Evolutionary conservation across 306 rosid species (phyloP).

Genomic region (Hippophae rhamnoides): DNA sequence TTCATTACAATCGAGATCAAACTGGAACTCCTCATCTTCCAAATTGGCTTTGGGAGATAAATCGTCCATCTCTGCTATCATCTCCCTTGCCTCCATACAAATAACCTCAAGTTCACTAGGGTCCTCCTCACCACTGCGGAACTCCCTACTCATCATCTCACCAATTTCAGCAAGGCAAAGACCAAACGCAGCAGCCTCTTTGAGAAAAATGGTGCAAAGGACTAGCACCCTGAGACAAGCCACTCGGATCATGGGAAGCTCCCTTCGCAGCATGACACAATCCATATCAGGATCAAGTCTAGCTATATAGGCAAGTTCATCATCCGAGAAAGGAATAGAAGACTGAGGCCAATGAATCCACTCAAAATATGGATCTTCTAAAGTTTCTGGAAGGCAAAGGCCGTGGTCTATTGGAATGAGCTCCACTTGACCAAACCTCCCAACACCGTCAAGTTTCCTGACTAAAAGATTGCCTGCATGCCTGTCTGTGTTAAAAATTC

Average conservation of each 20-base stretch:
- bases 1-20: slow-evolving; percentile 69
- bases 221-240: slow-evolving; percentile 83
- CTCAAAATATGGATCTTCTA: slow-evolving; percentile 97
- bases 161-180: slow-evolving; percentile 93
- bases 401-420: slow-evolving; percentile 96
- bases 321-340: slow-evolving; percentile 88
- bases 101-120: slow-evolving; percentile 93
- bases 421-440: slow-evolving; percentile 84
- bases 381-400: slow-evolving; percentile 83
- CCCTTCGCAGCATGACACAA: slow-evolving; percentile 65
- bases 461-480: slow-evolving; percentile 96
- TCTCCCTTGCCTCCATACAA: slow-evolving; percentile 74
- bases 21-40: slow-evolving; percentile 46
- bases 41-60: slow-evolving; percentile 45
- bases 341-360: slow-evolving; percentile 99
- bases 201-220: slow-evolving; percentile 84
- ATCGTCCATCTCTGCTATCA: slow-evolving; percentile 55
- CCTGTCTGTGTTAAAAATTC: slow-evolving; percentile 95
- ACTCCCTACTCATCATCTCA: slow-evolving; percentile 96
- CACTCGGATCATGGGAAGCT: slow-evolving; percentile 92
- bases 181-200: slow-evolving; percentile 70
- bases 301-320: slow-evolving; percentile 68
- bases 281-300: slow-evolving; percentile 52
- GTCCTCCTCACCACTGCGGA: slow-evolving; percentile 74
- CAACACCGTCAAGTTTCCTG: slow-evolving; percentile 66